Evolutionary conservation across 495 filamentous ascomycete genomes (phyloP).

Genomic region (Cenococcum geophilum): DNA sequence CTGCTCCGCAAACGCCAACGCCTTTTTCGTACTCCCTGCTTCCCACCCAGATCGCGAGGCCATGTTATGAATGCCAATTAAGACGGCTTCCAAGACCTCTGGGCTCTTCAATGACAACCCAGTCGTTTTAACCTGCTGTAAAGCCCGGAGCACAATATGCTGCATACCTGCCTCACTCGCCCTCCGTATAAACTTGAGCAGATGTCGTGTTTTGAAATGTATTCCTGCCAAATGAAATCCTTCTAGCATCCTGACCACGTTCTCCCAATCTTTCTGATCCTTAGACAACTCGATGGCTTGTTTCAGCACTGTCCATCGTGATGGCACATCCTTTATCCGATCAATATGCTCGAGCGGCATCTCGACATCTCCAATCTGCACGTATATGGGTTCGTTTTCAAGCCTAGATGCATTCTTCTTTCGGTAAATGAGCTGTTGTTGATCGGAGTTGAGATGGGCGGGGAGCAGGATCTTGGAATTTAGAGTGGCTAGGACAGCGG

Average conservation of each 20-base stretch:
- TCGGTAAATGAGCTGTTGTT: constrained; percentile 35
- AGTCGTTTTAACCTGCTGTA: constrained; percentile 32
- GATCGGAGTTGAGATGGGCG: constrained; percentile 29
- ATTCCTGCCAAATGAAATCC: constrained; percentile 28
- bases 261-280: constrained; percentile 34
- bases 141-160: constrained; percentile 32
- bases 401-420: constrained; percentile 26
- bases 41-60: constrained; percentile 31
- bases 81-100: constrained; percentile 23
- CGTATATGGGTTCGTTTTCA: constrained; percentile 34
- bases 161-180: constrained; percentile 27
- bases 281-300: constrained; percentile 27
- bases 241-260: constrained; percentile 34
- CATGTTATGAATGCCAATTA: constrained; percentile 25
- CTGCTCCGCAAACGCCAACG: constrained; percentile 33
- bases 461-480: constrained; percentile 39
- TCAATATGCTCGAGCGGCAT: constrained; percentile 36
- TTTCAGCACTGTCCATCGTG: constrained; percentile 20
- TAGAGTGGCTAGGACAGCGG: constrained; percentile 28
- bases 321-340: constrained; percentile 32
- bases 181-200: constrained; percentile 33
- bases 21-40: constrained; percentile 26
- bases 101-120: constrained; percentile 27
- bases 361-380: constrained; percentile 37
- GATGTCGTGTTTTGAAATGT: constrained; percentile 6